Percentiles rank a stretch among this genome's conserved stretches.
Conservation (phyloP, 306 rosid genomes). For the Lathyrus aphaca region DNA sequence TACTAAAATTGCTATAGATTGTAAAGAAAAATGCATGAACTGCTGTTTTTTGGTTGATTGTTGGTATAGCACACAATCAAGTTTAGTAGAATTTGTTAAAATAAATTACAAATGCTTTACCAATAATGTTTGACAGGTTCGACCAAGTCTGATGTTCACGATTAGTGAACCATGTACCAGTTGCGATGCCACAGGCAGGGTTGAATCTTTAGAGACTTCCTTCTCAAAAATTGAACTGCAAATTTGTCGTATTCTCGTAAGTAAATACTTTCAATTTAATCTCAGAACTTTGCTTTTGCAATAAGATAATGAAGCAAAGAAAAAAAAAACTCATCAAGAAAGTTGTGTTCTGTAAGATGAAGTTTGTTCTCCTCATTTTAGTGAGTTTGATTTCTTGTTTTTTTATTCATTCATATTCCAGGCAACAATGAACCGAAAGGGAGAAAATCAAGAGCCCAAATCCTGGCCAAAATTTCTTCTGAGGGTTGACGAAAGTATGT, state of each 20-base stretch:
- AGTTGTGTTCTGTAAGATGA: slow-evolving; percentile 7
- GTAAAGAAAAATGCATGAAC: slow-evolving; percentile 36
- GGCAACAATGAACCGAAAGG: slow-evolving; percentile 71
- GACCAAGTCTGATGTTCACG: slow-evolving; percentile 98
- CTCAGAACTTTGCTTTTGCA: slow-evolving; percentile 13
- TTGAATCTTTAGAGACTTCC: slow-evolving; percentile 93
- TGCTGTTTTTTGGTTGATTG: slow-evolving; percentile 33
- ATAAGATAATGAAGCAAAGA: slow-evolving; percentile 10
- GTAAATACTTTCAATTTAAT: slow-evolving; percentile 40
- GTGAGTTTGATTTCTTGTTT: slow-evolving; percentile 34
- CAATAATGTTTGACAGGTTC: slow-evolving; percentile 68
- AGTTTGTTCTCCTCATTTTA: slow-evolving; percentile 20
- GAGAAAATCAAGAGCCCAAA: slow-evolving; percentile 74
- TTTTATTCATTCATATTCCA: slow-evolving; percentile 41
- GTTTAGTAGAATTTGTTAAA: slow-evolving; percentile 29
- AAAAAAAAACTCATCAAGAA: slow-evolving; percentile 17
- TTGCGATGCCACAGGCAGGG: slow-evolving; percentile 97
- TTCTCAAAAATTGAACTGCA: slow-evolving; percentile 97
- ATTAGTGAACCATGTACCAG: slow-evolving; percentile 90
- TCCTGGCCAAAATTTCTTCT: slow-evolving; percentile 88
- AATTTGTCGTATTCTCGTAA: slow-evolving; percentile 83
- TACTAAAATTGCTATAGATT: slow-evolving; percentile 22
- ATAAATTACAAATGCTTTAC: slow-evolving; percentile 22
- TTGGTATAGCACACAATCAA: slow-evolving; percentile 24
- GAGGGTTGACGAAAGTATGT: slow-evolving; percentile 88